These are phyloP conservation scores for Trametes hirsuta DNA, from an alignment of 1,284 basidiomycete species.

Conservation along the genomic window DNA sequence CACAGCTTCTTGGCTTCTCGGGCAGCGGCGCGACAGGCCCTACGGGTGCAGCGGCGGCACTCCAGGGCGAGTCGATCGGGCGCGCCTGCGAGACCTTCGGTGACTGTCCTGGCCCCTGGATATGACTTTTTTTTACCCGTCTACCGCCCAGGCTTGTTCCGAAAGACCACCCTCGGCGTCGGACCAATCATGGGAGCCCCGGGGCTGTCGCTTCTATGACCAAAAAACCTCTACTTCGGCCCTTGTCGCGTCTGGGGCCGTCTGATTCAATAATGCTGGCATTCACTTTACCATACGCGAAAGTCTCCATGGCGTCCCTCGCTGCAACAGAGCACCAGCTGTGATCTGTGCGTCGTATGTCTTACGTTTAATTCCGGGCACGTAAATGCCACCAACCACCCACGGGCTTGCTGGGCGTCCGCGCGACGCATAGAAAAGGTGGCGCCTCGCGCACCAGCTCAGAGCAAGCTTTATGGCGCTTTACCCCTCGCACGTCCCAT, in stretches of 20 bases:
- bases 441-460: constrained; percentile 11
- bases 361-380: constrained; percentile 5
- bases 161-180: constrained; percentile 13
- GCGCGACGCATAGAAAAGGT: constrained; percentile 20
- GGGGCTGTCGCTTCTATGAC: constrained; percentile 17
- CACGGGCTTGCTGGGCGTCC: constrained; percentile 13
- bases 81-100: constrained; percentile 12
- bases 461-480: constrained; percentile 20
- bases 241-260: constrained; percentile 18
- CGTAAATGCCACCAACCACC: not conserved
- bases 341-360: not conserved
- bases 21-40: constrained; percentile 14
- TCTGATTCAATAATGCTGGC: constrained; percentile 17
- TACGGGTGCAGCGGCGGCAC: constrained; percentile 3
- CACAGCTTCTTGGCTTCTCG: constrained; percentile 21
- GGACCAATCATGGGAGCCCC: constrained; percentile 14
- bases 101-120: constrained; percentile 19
- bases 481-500: constrained; percentile 16
- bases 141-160: constrained; percentile 15
- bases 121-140: constrained; percentile 12
- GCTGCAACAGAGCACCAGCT: constrained; percentile 10
- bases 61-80: constrained; percentile 8
- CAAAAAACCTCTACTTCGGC: constrained; percentile 13
- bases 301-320: constrained; percentile 16
- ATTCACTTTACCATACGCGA: constrained; percentile 16